These are phyloP conservation scores for Blumeriella jaapii DNA, from an alignment of 2,329 filamentous ascomycete genomes.

Conservation along the genomic window DNA sequence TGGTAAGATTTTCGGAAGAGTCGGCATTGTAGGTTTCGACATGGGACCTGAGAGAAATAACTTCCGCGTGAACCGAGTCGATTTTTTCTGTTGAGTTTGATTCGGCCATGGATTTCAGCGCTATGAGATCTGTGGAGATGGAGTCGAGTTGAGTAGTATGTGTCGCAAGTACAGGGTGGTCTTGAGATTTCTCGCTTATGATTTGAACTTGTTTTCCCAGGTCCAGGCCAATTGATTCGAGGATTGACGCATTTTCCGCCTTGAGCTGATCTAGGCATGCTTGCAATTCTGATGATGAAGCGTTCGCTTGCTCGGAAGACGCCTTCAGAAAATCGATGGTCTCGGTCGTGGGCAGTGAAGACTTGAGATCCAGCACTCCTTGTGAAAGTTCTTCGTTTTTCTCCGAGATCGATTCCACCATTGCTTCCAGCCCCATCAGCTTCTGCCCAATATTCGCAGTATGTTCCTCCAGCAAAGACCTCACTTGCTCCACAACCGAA, in stretches of 20 bases:
- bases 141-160: conserved; percentile 20
- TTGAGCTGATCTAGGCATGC: conserved; percentile 25
- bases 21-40: conserved; percentile 12
- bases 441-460: conserved; percentile 16
- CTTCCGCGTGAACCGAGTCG: conserved; percentile 15
- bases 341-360: conserved; percentile 15
- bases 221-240: conserved; percentile 19
- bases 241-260: conserved; percentile 19
- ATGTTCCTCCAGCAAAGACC: conserved; percentile 15
- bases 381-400: conserved; percentile 16
- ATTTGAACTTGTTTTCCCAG: conserved; percentile 18
- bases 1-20: conserved; percentile 12
- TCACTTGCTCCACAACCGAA: conserved; percentile 11
- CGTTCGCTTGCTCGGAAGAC: conserved; percentile 18
- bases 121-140: conserved; percentile 17
- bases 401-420: conserved; percentile 18
- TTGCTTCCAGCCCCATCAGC: conserved; percentile 19
- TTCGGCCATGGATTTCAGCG: conserved; percentile 16
- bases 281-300: conserved; percentile 20
- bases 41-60: conserved; percentile 15
- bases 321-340: conserved; percentile 15
- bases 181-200: conserved; percentile 15
- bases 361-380: conserved; percentile 15
- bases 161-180: conserved; percentile 13
- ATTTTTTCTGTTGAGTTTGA: conserved; percentile 13